Evolutionary conservation across 768 basidiomycete genomes (phyloP).

Genomic region (Exsudoporus frostii): DNA sequence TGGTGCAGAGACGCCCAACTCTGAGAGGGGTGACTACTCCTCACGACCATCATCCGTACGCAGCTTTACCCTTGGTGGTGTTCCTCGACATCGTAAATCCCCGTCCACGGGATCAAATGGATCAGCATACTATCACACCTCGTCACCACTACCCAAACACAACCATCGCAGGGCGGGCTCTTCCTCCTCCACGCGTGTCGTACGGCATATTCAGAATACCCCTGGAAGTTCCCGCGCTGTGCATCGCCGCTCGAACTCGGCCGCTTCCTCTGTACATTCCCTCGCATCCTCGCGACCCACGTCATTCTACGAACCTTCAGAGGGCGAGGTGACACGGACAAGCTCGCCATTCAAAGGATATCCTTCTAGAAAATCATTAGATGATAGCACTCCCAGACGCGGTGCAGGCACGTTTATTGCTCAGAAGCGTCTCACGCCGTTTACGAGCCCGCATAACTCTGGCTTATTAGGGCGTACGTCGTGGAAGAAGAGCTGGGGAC

Average conservation of each 20-base stretch:
- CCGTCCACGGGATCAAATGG: slow-evolving; percentile 77
- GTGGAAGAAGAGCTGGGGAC: slow-evolving; percentile 90
- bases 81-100: slow-evolving; percentile 63
- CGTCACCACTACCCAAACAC: slow-evolving; percentile 73
- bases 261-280: slow-evolving; percentile 75
- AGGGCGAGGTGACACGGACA: slow-evolving; percentile 61
- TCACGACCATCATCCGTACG: slow-evolving; percentile 85
- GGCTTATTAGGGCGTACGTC: slow-evolving; percentile 60
- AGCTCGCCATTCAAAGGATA: slow-evolving; percentile 60
- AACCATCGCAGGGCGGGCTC: slow-evolving; percentile 79
- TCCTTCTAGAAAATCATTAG: slow-evolving; percentile 45
- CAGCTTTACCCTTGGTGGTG: slow-evolving; percentile 60
- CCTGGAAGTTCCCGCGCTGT: slow-evolving; percentile 36
- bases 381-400: slow-evolving; percentile 42
- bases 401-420: slow-evolving; percentile 67
- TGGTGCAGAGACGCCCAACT: slow-evolving; percentile 83
- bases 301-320: slow-evolving; percentile 74
- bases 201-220: slow-evolving; percentile 55
- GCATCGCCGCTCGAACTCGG: slow-evolving; percentile 73
- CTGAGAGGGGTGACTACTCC: slow-evolving; percentile 73
- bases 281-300: slow-evolving; percentile 72
- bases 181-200: slow-evolving; percentile 78
- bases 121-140: slow-evolving; percentile 57
- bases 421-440: slow-evolving; percentile 77
- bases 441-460: slow-evolving; percentile 52